Evolutionary conservation across 2,329 filamentous ascomycete species (phyloP), one percentile per base, ranked within the genome.

Genomic region (Colletotrichum noveboracense): DNA sequence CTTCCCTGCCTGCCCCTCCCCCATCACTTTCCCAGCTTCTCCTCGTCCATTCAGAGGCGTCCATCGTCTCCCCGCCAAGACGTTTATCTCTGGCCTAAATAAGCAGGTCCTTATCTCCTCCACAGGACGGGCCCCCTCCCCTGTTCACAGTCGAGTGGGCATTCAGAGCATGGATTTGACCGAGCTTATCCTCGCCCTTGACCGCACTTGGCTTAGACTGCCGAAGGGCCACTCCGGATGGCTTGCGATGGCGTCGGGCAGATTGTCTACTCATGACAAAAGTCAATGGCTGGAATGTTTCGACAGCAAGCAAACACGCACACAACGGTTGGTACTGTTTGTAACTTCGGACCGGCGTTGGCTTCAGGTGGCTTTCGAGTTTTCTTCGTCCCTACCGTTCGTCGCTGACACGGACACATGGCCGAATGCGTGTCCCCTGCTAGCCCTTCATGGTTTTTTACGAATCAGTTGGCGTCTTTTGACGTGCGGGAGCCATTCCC

Each of bases 51-150:
- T 74, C 74, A 76, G 56, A 60, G 28, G 36, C 34, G 16, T 10
- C 34, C 7, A 36, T 38, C 26, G 12, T 73, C 74, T 76, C 74
- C 65, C 74, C 74, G 70, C 74, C 74, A 76, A 76, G 74, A 69
- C 70, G 34, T 76, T 74, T 76, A 76, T 76, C 74, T 76, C 70
- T 76, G 64, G 14, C 64, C 74, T n/a, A 69, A 76, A 73, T 65
- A 73, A 68, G 74, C 74, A 76, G 74, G 70, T 74, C 73, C 64
- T 73, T 76, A 76, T 74, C 74, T 76, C 70, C 70, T 73, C 73
- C 73, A 73, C 73, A 72, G n/a, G 55, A 52, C 43, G 43, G n/a
- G 12, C 36, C 55, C 71, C 71, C 13, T 16, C 36, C 38, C 36
- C 38, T 60, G 26, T 58, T 65, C 38, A 10, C 24, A 36, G 48